Evolutionary conservation across 495 filamentous ascomycete genomes (phyloP).

Genomic region (Penicillium taxi): DNA sequence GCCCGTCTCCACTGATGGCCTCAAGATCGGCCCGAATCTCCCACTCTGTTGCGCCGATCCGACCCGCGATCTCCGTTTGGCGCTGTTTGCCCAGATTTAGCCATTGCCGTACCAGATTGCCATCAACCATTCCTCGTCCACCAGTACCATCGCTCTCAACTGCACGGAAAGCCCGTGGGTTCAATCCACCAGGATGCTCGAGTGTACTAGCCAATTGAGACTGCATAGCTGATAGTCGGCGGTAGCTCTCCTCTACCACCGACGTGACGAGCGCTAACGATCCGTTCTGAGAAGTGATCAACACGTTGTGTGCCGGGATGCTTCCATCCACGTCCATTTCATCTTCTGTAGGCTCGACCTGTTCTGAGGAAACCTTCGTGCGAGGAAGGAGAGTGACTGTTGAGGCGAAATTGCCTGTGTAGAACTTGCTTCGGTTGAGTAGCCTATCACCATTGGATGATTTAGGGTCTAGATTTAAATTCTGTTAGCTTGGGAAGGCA

Average conservation of each 20-base stretch:
- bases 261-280: constrained; percentile 67
- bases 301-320: constrained; percentile 44
- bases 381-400: constrained; percentile 69
- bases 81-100: constrained; percentile 60
- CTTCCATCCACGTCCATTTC: constrained; percentile 33
- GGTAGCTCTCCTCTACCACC: constrained; percentile 71
- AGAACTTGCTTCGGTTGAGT: constrained; percentile 78
- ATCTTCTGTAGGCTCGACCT: constrained; percentile 24
- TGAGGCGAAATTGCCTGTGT: constrained; percentile 69
- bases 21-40: constrained; percentile 53
- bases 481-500: not conserved
- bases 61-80: constrained; percentile 58
- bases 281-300: constrained; percentile 67
- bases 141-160: constrained; percentile 42
- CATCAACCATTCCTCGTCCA: constrained; percentile 56
- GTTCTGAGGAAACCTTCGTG: constrained; percentile 41
- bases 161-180: constrained; percentile 67
- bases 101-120: constrained; percentile 54
- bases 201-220: constrained; percentile 69
- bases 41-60: constrained; percentile 53
- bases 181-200: constrained; percentile 69
- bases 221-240: constrained; percentile 72
- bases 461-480: constrained; percentile 63
- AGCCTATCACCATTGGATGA: constrained; percentile 82
- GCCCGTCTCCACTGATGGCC: constrained; percentile 51